Evolutionary conservation across 2,329 filamentous ascomycete genomes (phyloP).

Genomic region (Gyromitra esculenta): DNA sequence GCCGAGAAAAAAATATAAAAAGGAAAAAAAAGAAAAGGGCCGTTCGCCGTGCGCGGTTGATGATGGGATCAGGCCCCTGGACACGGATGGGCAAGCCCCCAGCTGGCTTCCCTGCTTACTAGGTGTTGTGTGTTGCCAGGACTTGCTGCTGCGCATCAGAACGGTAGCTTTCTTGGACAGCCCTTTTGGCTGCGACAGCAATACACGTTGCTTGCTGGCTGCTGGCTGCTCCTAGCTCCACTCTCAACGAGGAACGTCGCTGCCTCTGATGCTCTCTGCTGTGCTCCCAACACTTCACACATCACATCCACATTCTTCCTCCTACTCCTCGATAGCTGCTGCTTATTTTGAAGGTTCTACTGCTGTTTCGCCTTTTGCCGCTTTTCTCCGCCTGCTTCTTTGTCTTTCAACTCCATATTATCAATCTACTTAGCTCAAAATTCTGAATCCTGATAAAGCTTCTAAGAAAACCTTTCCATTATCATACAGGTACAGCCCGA

Average conservation of each 20-base stretch:
- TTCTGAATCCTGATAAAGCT: constrained; percentile 38
- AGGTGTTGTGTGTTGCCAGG: constrained; percentile 32
- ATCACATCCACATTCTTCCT: constrained; percentile 28
- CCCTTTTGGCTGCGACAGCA: constrained; percentile 36
- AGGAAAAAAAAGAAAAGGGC: constrained; percentile 44
- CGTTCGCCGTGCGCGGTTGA: constrained; percentile 47
- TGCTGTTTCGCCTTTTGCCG: constrained; percentile 23
- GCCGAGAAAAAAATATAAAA: constrained; percentile 36
- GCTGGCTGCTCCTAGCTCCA: constrained; percentile 44
- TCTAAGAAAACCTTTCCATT: constrained; percentile 20
- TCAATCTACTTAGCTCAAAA: constrained; percentile 1
- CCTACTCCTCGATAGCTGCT: constrained; percentile 28
- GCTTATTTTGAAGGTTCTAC: constrained; percentile 33
- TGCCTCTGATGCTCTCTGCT: constrained; percentile 36
- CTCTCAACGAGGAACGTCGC: constrained; percentile 45
- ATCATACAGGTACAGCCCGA: constrained; percentile 29
- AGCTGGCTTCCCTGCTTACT: constrained; percentile 24
- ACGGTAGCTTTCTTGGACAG: constrained; percentile 37
- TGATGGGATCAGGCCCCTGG: constrained; percentile 43
- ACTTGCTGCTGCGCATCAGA: constrained; percentile 42
- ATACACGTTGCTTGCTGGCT: constrained; percentile 47
- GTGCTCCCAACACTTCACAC: constrained; percentile 41
- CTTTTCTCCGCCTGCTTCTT: constrained; percentile 20
- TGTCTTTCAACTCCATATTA: constrained; percentile 22
- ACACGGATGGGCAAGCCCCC: constrained; percentile 42